Conservation (phyloP, 208 protist species). For the Herpetomonas samuelpessoai region DNA sequence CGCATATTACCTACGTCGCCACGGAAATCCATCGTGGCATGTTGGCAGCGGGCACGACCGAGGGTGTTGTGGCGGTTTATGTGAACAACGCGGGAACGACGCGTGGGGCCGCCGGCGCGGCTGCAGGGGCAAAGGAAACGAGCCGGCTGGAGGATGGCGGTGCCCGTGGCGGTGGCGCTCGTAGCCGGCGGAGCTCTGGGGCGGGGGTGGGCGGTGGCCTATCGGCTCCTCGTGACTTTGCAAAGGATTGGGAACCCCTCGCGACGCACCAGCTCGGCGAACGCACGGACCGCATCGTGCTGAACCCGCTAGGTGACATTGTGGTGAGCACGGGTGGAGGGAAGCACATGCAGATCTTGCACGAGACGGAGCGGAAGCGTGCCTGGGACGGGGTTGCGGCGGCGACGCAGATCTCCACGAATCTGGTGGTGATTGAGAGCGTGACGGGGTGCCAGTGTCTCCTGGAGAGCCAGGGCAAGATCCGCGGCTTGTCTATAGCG, state of each 20-base stretch:
- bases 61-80: slow-evolving; percentile 70
- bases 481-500: slow-evolving; percentile 76
- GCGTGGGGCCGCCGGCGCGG: neutral
- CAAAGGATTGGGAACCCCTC: slow-evolving; percentile 63
- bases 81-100: slow-evolving; percentile 12
- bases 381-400: slow-evolving; percentile 81
- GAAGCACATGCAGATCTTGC: slow-evolving; percentile 70
- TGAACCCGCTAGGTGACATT: slow-evolving; percentile 57
- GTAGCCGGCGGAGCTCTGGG: neutral
- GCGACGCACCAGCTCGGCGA: slow-evolving; percentile 68
- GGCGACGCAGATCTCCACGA: slow-evolving; percentile 83
- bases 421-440: slow-evolving; percentile 86
- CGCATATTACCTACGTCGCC: slow-evolving; percentile 57
- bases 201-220: slow-evolving; percentile 7
- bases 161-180: neutral
- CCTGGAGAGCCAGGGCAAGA: slow-evolving; percentile 61
- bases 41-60: slow-evolving; percentile 55
- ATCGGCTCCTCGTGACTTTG: slow-evolving; percentile 18
- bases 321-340: slow-evolving; percentile 45
- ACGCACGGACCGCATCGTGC: slow-evolving; percentile 55
- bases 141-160: neutral
- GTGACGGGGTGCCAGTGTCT: slow-evolving; percentile 83
- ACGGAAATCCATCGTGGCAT: slow-evolving; percentile 31
- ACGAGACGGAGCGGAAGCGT: slow-evolving; percentile 83
- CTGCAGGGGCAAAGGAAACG: neutral